Base-by-base conservation (phyloP, 2,329 filamentous ascomycete genomes). In the Talaromyces sp. region DNA sequence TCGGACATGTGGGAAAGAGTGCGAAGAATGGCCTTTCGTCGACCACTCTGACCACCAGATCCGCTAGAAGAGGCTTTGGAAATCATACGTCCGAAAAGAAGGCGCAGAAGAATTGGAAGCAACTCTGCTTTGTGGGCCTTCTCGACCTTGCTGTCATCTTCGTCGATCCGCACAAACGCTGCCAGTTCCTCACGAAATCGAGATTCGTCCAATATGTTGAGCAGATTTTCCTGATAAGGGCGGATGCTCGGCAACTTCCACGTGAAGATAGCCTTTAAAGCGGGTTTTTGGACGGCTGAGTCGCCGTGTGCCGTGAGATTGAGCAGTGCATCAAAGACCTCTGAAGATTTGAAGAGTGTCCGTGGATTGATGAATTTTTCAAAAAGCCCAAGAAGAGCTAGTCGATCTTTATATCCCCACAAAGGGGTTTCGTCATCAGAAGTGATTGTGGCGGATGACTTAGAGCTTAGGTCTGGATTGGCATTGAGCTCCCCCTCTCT, bases 181-280 rank as follows among this genome's bases (percentile, higher is more conserved):
- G 91, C 88, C n/a, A 99, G 82, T 71, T 97, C 93, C 69, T 97
- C 94, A 69, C 92, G 91, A 76, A 97, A 96, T 54, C 90, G 85
- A 26, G 90, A 87, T 64, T 97, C 94, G 65, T 99, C 94, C 9
- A 97, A 83, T 1, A 99, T 80, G 67, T 91, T 92, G 63, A 91
- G 83, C 26, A 99, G 76, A 66, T 92, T 91, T 66, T 97, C 92
- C 67, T 92, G 86, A 69, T 97, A 96, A 0, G 87, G 82, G 62
- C 83, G 83, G 55, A 99, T 80, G 9, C 83, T 86, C 2, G 88
- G 82, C 61, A 89, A 85, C 72, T 96, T 97, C 93, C 94, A 99
- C 0, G 91, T 85, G 57, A 97, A 81, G 8, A 99, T 84, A 9
- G 89, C 90, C 72, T 92, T 92, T 38, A 99, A 81, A 0, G 92